Evolutionary conservation across 768 basidiomycete species (phyloP).

Genomic region (Dendrothele bispora): DNA sequence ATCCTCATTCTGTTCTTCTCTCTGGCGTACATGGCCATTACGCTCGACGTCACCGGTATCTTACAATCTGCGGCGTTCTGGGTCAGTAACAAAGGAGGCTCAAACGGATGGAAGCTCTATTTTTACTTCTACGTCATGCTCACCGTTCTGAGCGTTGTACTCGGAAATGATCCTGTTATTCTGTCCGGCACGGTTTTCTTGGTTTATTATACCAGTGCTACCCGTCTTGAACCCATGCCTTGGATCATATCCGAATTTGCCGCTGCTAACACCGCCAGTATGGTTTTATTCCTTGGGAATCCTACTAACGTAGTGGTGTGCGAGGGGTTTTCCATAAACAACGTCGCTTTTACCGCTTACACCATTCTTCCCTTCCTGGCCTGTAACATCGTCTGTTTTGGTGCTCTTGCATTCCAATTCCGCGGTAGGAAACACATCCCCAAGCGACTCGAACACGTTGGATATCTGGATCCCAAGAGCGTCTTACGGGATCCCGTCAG

Average conservation of each 20-base stretch:
- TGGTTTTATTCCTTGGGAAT: constrained; percentile 82
- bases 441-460: constrained; percentile 33
- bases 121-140: constrained; percentile 84
- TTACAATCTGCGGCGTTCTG: constrained; percentile 86
- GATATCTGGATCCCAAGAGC: constrained; percentile 48
- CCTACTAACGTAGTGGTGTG: constrained; percentile 94
- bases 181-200: constrained; percentile 90
- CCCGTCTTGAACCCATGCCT: constrained; percentile 52
- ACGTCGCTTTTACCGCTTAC: constrained; percentile 79
- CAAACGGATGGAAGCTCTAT: constrained; percentile 71
- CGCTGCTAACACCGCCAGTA: constrained; percentile 76
- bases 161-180: constrained; percentile 96
- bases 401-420: constrained; percentile 61
- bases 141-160: constrained; percentile 67
- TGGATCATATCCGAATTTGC: constrained; percentile 80
- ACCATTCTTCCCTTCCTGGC: constrained; percentile 80
- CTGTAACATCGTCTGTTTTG: constrained; percentile 60
- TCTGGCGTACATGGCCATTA: constrained; percentile 90
- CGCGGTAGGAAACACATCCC: constrained; percentile 56
- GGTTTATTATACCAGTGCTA: constrained; percentile 80
- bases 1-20: constrained; percentile 93
- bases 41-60: constrained; percentile 86
- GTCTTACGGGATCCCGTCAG: constrained; percentile 74
- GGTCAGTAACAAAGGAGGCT: constrained; percentile 80
- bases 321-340: constrained; percentile 79